A percentile compares a stretch with the other conserved stretches of the same genome.
phyloP scores from a whole-genome alignment of 2,329 filamentous ascomycete genomes.

The Laburnicola sp. region DNA sequence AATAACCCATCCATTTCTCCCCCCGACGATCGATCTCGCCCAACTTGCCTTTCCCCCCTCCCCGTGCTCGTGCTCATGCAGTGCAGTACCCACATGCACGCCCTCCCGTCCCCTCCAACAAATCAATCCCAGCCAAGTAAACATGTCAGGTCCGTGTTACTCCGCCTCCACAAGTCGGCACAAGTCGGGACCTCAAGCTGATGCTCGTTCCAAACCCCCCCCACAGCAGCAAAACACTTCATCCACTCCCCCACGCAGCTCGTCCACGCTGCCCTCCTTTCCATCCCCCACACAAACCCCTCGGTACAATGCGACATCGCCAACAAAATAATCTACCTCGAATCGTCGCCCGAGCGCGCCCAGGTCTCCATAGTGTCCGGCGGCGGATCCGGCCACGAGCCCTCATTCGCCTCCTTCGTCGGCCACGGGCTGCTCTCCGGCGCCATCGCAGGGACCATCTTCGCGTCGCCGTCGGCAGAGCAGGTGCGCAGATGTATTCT shows the following conservation, averaged over 20 bases:
- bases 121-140: background rate
- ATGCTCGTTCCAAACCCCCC: too few relatives aligned
- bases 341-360: conserved; percentile 36
- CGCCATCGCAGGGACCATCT: conserved; percentile 84
- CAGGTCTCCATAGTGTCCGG: conserved; percentile 82
- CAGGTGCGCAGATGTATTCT: conserved; percentile 79
- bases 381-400: conserved; percentile 95
- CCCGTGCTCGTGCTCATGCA: too few relatives aligned
- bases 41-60: too few relatives aligned
- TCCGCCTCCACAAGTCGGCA: background rate
- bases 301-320: conserved; percentile 74
- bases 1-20: too few relatives aligned
- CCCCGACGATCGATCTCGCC: too few relatives aligned
- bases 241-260: conserved; percentile 80
- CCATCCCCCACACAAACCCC: conserved; percentile 82
- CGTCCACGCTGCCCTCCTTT: conserved; percentile 74
- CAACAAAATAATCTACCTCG: conserved; percentile 68
- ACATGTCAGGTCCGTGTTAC: conserved; percentile 9
- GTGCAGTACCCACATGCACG: too few relatives aligned
- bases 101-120: background rate
- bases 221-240: conserved; percentile 80
- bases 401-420: conserved; percentile 83
- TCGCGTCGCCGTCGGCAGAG: conserved; percentile 78
- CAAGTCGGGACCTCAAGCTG: background rate
- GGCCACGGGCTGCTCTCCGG: conserved; percentile 78